Evolutionary conservation across 2,329 filamentous ascomycete genomes (phyloP).

Genomic region (Tolypocladium endophyticum): DNA sequence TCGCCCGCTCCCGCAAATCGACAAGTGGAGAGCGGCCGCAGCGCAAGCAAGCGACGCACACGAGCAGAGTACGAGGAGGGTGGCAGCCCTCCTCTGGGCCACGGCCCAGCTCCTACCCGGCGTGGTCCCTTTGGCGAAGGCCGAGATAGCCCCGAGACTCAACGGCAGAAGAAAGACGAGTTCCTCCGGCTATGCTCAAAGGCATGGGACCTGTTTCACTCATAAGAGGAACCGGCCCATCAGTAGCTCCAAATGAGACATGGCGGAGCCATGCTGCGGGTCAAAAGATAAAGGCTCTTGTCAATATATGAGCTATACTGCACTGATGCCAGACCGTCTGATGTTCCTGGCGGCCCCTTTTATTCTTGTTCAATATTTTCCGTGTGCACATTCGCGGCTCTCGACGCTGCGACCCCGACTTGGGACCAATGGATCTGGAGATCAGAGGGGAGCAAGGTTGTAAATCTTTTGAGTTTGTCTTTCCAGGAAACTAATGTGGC

Average conservation of each 20-base stretch:
- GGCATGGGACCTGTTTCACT: constrained; percentile 97
- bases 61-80: constrained; percentile 93
- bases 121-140: constrained; percentile 70
- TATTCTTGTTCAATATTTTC: constrained; percentile 4
- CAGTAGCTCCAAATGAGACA: not conserved
- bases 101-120: constrained; percentile 52
- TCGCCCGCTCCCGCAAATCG: constrained; percentile 54
- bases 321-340: not conserved
- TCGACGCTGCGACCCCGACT: not conserved
- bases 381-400: not conserved
- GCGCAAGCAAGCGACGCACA: constrained; percentile 60
- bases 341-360: not conserved
- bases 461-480: not conserved
- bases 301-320: not conserved
- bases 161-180: constrained; percentile 81
- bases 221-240: constrained; percentile 36
- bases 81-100: constrained; percentile 72
- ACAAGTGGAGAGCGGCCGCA: constrained; percentile 40
- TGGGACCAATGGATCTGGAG: not conserved
- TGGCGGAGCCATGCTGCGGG: not conserved
- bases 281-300: not conserved
- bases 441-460: not conserved
- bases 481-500: not conserved
- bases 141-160: constrained; percentile 72
- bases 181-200: constrained; percentile 78